These are phyloP conservation scores for Xylariaceae sp. DNA, from an alignment of 2,329 filamentous ascomycete species.

Conservation along the genomic window DNA sequence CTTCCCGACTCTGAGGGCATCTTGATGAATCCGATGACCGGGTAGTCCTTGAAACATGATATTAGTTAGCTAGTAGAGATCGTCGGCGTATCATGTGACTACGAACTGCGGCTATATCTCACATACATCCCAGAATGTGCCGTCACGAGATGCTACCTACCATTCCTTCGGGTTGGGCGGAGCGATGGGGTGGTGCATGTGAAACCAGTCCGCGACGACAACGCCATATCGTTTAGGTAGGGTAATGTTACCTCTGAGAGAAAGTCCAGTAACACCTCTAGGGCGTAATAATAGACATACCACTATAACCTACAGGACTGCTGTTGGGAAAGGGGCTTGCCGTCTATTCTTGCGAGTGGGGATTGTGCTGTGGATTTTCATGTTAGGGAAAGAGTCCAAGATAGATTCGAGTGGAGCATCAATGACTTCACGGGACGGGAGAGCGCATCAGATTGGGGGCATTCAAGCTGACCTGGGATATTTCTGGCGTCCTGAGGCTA, in stretches of 20 bases:
- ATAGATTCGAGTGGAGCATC: constrained; percentile 22
- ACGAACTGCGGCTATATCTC: background rate
- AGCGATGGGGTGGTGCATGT: constrained; percentile 31
- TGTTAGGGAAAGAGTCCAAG: constrained; percentile 14
- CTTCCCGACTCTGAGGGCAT: no score
- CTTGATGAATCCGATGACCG: no score
- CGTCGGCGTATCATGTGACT: no score
- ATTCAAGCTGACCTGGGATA: constrained; percentile 18
- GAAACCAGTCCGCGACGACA: constrained; percentile 31
- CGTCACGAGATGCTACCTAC: constrained; percentile 28
- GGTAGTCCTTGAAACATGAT: background rate
- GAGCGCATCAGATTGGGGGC: constrained; percentile 18
- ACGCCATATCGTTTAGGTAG: constrained; percentile 26
- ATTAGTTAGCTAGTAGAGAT: background rate
- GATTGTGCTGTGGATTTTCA: constrained; percentile 23
- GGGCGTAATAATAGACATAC: background rate
- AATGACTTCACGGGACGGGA: constrained; percentile 28
- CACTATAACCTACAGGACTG: background rate
- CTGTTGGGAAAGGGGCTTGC: constrained; percentile 21
- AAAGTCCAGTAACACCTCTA: background rate
- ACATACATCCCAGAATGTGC: background rate
- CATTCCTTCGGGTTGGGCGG: constrained; percentile 27
- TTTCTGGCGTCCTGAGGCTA: constrained; percentile 27
- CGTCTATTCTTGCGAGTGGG: constrained; percentile 28
- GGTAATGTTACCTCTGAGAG: constrained; percentile 18